Evolutionary conservation across 345 rosid genomes (phyloP).

Genomic region (Draba incana): DNA sequence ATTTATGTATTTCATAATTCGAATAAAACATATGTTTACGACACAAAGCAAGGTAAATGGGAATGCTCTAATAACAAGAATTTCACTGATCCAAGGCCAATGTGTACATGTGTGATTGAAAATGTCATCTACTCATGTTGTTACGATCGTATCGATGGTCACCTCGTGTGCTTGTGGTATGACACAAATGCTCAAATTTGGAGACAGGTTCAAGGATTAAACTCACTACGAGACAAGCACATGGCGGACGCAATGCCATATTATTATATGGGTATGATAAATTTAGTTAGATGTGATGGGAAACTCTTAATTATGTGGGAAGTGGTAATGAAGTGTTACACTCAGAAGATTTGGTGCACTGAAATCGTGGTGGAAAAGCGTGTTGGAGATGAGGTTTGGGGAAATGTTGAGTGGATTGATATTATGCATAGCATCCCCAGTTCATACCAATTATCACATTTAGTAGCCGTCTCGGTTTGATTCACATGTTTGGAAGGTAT

Average conservation of each 20-base stretch:
- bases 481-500: not conserved
- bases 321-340: not conserved
- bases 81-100: too few relatives aligned
- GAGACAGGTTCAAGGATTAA: not conserved
- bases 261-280: too few relatives aligned
- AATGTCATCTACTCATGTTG: too few relatives aligned
- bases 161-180: too few relatives aligned
- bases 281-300: not conserved
- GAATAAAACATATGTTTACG: too few relatives aligned
- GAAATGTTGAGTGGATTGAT: not conserved
- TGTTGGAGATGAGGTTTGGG: not conserved
- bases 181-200: too few relatives aligned
- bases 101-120: too few relatives aligned
- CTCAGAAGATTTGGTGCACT: not conserved
- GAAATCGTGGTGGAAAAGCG: not conserved
- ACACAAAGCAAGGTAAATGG: too few relatives aligned
- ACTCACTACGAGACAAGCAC: not conserved
- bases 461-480: not conserved
- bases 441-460: not conserved
- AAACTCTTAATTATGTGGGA: not conserved
- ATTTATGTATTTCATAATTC: too few relatives aligned
- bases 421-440: not conserved
- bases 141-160: too few relatives aligned
- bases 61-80: too few relatives aligned
- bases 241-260: too few relatives aligned